Conservation (phyloP, 441 rosid genomes). For the Euphorbia schlechtendalii region DNA sequence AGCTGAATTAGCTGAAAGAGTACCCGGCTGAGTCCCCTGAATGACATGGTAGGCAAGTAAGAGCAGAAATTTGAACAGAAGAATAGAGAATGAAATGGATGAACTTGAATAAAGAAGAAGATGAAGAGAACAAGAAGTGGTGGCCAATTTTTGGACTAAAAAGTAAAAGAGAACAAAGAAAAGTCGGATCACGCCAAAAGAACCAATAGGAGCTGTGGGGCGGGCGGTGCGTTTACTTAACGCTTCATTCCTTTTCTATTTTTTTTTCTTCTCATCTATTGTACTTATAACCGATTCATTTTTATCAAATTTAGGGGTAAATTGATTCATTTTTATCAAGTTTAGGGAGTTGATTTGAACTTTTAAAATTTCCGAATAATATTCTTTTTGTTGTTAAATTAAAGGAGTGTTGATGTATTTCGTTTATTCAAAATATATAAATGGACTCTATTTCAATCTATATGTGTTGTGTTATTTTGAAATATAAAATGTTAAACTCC, state of each 20-base stretch:
- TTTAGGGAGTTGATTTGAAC: too few relatives aligned
- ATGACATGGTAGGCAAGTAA: slow-evolving; percentile 34
- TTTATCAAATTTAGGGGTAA: too few relatives aligned
- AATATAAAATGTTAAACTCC: too few relatives aligned
- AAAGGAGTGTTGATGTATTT: too few relatives aligned
- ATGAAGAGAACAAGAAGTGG: background rate
- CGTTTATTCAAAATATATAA: too few relatives aligned
- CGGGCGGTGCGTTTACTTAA: slow-evolving; percentile 32
- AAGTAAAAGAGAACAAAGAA: background rate
- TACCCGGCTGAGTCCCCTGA: slow-evolving; percentile 51
- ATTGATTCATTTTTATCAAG: too few relatives aligned
- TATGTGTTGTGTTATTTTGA: too few relatives aligned
- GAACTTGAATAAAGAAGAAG: background rate
- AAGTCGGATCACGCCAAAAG: slow-evolving; percentile 2
- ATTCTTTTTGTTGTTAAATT: too few relatives aligned
- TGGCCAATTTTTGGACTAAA: slow-evolving; percentile 12
- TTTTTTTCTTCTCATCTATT: background rate
- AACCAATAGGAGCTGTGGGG: background rate
- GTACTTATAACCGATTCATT: too few relatives aligned
- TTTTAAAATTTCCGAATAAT: too few relatives aligned
- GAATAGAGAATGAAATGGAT: background rate
- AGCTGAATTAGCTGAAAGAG: slow-evolving; percentile 2
- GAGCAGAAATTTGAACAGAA: background rate
- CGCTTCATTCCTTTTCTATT: slow-evolving; percentile 17
- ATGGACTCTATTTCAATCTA: too few relatives aligned